A percentile compares a stretch with the other conserved stretches of the same genome.
Conservation (phyloP, 768 basidiomycete species). For the Lepiota brunneoincarnata region DNA sequence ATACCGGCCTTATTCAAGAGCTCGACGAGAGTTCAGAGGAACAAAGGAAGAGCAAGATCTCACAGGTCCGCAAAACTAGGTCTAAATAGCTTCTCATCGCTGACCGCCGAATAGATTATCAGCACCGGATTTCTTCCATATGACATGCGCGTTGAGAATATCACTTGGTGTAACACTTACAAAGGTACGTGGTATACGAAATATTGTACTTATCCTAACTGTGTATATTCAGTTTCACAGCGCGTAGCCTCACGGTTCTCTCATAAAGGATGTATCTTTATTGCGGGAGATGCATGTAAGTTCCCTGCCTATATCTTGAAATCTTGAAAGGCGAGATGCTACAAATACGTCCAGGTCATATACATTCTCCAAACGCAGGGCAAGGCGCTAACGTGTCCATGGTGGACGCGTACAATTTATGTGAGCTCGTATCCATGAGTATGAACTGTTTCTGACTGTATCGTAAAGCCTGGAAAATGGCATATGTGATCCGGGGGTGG, state of each 20-base stretch:
- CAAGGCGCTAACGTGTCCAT: slow-evolving; percentile 24
- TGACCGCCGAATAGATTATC: neutral
- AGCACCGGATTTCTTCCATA: neutral
- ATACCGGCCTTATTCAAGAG: neutral
- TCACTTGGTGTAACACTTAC: slow-evolving; percentile 9
- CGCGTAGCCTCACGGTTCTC: slow-evolving; percentile 17
- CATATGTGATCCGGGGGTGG: slow-evolving; percentile 23
- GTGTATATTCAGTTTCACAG: slow-evolving; percentile 10
- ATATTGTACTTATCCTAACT: slow-evolving; percentile 16
- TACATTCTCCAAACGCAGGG: slow-evolving; percentile 25
- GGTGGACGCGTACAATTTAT: slow-evolving; percentile 22
- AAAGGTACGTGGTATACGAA: neutral
- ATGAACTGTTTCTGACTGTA: neutral
- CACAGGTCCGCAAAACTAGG: neutral
- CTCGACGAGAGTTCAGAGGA: neutral
- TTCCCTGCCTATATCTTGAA: no score
- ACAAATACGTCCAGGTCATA: slow-evolving; percentile 12
- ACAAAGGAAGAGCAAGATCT: neutral
- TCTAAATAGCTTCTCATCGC: neutral
- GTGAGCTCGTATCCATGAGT: slow-evolving; percentile 2
- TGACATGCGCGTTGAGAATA: neutral
- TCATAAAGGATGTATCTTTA: slow-evolving; percentile 17
- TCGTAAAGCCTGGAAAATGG: slow-evolving; percentile 19
- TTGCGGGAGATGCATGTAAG: slow-evolving; percentile 19
- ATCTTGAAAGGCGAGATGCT: neutral